Evolutionary conservation across 2,329 filamentous ascomycete species (phyloP).

Genomic region (Aureobasidium sp.): DNA sequence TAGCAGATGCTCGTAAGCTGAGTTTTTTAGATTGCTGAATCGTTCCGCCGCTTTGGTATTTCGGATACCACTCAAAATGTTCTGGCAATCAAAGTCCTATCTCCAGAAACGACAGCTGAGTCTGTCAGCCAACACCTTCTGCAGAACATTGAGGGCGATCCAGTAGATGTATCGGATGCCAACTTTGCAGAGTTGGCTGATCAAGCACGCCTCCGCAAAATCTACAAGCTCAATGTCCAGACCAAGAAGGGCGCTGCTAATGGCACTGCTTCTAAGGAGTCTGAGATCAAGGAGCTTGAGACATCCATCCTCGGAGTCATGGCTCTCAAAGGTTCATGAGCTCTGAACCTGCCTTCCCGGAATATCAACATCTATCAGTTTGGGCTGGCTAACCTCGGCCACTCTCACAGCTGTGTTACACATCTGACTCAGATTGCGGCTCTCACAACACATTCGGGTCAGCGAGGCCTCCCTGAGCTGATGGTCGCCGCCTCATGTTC

Average conservation of each 20-base stretch:
- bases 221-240: slow-evolving; percentile 68
- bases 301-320: slow-evolving; percentile 65
- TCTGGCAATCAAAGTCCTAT: slow-evolving; percentile 72
- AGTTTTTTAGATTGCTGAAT: slow-evolving; percentile 68
- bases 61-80: slow-evolving; percentile 59
- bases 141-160: slow-evolving; percentile 52
- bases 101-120: slow-evolving; percentile 32
- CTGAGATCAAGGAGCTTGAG: slow-evolving; percentile 47
- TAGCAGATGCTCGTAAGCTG: neutral
- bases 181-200: slow-evolving; percentile 54
- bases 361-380: neutral
- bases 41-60: slow-evolving; percentile 83
- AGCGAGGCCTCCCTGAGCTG: too few relatives aligned
- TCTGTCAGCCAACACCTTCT: slow-evolving; percentile 52
- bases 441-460: too few relatives aligned
- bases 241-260: slow-evolving; percentile 32
- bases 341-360: neutral
- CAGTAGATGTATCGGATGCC: slow-evolving; percentile 53
- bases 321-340: slow-evolving; percentile 57
- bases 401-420: too few relatives aligned
- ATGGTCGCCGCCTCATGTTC: too few relatives aligned
- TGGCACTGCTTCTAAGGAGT: slow-evolving; percentile 12
- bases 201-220: slow-evolving; percentile 63
- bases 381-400: too few relatives aligned
- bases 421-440: too few relatives aligned